phyloP scores from a whole-genome alignment of 2,329 filamentous ascomycete species.

The Achaetomium macrosporum region DNA sequence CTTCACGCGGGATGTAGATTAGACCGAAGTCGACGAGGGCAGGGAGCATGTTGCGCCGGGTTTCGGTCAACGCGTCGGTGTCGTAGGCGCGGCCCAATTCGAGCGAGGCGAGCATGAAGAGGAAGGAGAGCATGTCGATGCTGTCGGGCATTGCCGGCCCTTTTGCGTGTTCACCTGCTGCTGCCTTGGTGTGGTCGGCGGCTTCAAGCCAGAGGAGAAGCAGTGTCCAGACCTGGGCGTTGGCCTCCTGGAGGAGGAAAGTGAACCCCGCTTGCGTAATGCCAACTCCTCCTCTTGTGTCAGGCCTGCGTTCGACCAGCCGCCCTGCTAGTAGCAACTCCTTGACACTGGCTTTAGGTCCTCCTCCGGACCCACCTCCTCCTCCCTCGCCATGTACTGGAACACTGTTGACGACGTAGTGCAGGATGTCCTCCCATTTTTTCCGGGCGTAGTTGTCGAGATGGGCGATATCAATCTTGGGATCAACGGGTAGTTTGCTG shows the following conservation, averaged over 20 bases:
- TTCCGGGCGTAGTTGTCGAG: slow-evolving; percentile 79
- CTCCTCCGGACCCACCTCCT: slow-evolving; percentile 40
- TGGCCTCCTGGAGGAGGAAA: slow-evolving; percentile 89
- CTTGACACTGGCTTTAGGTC: slow-evolving; percentile 73
- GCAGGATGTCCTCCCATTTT: slow-evolving; percentile 94
- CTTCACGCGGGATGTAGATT: slow-evolving; percentile 61
- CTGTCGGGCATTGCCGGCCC: slow-evolving; percentile 65
- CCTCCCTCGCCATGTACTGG: slow-evolving; percentile 39
- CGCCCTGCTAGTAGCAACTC: slow-evolving; percentile 73
- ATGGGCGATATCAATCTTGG: slow-evolving; percentile 61
- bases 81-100: slow-evolving; percentile 90
- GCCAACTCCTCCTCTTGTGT: slow-evolving; percentile 44
- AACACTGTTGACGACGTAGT: slow-evolving; percentile 84
- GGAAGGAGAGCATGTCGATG: slow-evolving; percentile 90
- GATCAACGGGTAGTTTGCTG: slow-evolving; percentile 56
- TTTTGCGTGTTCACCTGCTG: slow-evolving; percentile 26
- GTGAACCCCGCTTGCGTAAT: slow-evolving; percentile 94
- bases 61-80: slow-evolving; percentile 72
- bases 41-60: slow-evolving; percentile 82
- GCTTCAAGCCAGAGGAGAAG: slow-evolving; percentile 89
- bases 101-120: slow-evolving; percentile 90
- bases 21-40: slow-evolving; percentile 90
- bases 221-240: slow-evolving; percentile 94
- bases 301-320: slow-evolving; percentile 59
- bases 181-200: slow-evolving; percentile 53